Percentiles rank a stretch among this genome's conserved stretches.
phyloP scores from a whole-genome alignment of 1,139 yeast species.

The Candida neerlandica region DNA sequence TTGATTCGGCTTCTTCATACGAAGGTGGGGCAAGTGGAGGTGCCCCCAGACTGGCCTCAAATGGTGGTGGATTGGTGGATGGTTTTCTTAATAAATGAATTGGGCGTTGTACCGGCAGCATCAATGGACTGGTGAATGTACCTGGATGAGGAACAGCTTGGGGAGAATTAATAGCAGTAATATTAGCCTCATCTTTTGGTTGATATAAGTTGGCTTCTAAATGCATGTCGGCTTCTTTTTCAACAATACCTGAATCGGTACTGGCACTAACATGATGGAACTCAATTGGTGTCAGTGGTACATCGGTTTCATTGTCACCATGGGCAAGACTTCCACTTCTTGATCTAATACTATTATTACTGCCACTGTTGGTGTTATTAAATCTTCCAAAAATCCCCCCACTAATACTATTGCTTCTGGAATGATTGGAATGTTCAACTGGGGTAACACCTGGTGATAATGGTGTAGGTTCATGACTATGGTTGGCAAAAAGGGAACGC shows the following conservation, averaged over 20 bases:
- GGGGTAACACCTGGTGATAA: constrained; percentile 60
- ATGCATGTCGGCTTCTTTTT: constrained; percentile 43
- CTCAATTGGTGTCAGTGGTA: constrained; percentile 14
- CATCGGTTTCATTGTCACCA: not conserved
- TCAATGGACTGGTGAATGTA: constrained; percentile 38
- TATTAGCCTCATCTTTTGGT: constrained; percentile 42
- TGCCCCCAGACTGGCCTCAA: constrained; percentile 35
- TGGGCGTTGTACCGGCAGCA: constrained; percentile 38
- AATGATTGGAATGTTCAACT: constrained; percentile 31
- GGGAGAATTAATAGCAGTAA: constrained; percentile 50
- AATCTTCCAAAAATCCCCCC: constrained; percentile 8
- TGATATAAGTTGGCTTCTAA: constrained; percentile 62
- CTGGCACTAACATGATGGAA: constrained; percentile 35
- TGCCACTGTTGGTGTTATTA: not conserved
- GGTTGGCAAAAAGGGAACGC: constrained; percentile 21
- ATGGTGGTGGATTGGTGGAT: constrained; percentile 46
- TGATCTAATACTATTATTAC: constrained; percentile 3
- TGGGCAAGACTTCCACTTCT: constrained; percentile 3
- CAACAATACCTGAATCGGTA: constrained; percentile 27
- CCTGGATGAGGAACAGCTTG: constrained; percentile 57
- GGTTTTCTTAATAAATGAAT: constrained; percentile 40
- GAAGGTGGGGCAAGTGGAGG: constrained; percentile 37
- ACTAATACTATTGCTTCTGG: constrained; percentile 4
- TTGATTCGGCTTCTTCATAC: constrained; percentile 29
- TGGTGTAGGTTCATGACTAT: constrained; percentile 35